These are phyloP conservation scores for Aspergillus sp. DNA, from an alignment of 2,329 filamentous ascomycete genomes.

Conservation along the genomic window DNA sequence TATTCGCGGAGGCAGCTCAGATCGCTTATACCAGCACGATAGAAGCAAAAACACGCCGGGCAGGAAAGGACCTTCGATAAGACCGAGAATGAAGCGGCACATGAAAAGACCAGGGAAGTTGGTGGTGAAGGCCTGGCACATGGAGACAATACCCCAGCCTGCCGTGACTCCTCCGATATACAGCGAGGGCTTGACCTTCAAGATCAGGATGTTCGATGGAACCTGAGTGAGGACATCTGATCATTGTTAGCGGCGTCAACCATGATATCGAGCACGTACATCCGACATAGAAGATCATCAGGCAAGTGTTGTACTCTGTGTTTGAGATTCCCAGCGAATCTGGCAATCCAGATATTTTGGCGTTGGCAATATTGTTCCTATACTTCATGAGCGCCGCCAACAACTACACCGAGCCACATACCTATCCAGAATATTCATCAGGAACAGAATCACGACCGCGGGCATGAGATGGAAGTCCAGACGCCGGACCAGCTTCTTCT, in stretches of 20 bases:
- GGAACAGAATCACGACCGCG: not conserved
- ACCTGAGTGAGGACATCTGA: conserved; percentile 2
- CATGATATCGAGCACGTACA: not conserved
- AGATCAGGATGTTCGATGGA: not conserved
- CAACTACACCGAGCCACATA: not conserved
- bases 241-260: not conserved
- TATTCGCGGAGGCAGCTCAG: not conserved
- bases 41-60: not conserved
- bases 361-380: conserved; percentile 3
- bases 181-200: conserved; percentile 1
- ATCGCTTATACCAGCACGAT: conserved; percentile 2
- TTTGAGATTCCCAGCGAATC: not conserved
- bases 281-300: conserved; percentile 1
- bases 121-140: conserved; percentile 1
- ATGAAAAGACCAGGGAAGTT: conserved; percentile 2
- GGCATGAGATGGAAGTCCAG: conserved; percentile 1
- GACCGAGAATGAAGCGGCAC: not conserved
- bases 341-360: not conserved
- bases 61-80: not conserved
- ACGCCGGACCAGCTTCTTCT: not conserved
- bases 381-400: not conserved
- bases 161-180: not conserved
- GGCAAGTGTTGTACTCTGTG: not conserved
- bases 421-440: conserved; percentile 6
- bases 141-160: not conserved